Evolutionary conservation across 192 early-diverging fungal species (phyloP).

Genomic region (Chytriomyces sp.): DNA sequence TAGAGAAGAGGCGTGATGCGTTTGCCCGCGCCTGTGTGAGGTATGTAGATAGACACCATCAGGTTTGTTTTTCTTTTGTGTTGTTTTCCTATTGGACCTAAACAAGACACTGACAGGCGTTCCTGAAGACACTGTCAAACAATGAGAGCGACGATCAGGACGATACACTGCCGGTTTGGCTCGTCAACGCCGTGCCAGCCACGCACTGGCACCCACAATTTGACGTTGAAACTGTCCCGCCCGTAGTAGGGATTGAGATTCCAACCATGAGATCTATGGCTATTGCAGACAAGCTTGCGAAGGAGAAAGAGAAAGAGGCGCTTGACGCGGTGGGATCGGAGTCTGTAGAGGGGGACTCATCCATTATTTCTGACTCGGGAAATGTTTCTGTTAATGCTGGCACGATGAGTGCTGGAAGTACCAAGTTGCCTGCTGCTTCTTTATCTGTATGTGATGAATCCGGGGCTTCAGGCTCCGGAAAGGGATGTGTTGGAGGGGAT

Average conservation of each 20-base stretch:
- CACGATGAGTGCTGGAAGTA: no score
- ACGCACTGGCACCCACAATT: constrained; percentile 40
- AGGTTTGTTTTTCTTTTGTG: constrained; percentile 19
- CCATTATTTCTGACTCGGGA: no score
- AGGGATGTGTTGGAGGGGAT: no score
- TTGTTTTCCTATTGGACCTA: not conserved
- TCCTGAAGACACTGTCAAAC: constrained; percentile 17
- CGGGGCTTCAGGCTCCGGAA: no score
- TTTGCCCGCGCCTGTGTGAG: constrained; percentile 19
- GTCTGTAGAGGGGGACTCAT: no score
- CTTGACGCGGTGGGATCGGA: no score
- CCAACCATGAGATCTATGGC: constrained; percentile 4
- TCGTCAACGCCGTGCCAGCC: not conserved
- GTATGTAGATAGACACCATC: constrained; percentile 16
- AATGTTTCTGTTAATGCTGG: no score
- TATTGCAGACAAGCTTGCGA: constrained; percentile 28
- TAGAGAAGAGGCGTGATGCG: constrained; percentile 18
- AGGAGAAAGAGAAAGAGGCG: no score
- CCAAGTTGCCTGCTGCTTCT: no score
- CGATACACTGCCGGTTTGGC: not conserved
- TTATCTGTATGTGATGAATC: no score
- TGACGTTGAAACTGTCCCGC: constrained; percentile 34
- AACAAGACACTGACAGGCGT: constrained; percentile 7
- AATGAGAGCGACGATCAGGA: not conserved
- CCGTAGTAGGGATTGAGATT: not conserved